Evolutionary conservation across 331 rosid genomes (phyloP), one percentile per base, ranked within the genome.

Genomic region (Rhamnella rubrinervis): DNA sequence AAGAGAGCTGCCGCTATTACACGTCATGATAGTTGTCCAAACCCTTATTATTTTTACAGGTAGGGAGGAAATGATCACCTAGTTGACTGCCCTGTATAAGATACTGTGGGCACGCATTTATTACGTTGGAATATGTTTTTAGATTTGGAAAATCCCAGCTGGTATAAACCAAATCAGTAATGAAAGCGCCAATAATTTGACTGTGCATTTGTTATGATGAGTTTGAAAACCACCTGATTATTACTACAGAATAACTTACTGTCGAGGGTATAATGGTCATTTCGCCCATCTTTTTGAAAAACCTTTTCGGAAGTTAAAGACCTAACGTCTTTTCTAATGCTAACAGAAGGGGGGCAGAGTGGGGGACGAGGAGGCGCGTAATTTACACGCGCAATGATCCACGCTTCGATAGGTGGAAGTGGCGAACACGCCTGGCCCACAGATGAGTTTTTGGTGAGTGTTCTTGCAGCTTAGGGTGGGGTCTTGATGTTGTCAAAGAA

Each of bases 1-100:
- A 57, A 23, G 26, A 70, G 77, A 46, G 59, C 79, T 63, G 82
- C 84, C 71, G 75, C 74, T 76, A 63, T 66, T 63, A 77, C 82
- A 80, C 82, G 78, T 83, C 83, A 82, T 51, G 78, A 38, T 74
- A 74, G 62, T 78, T 78, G 81, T 82, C 86, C 77, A 56, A 62
- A 74, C 25, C 37, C 47, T n/a, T 5, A 31, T 60, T 39, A 20
- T 44, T 8, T 44, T 44, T 44, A 9, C 11, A 44, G 49, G 14
- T 44, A 44, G 16, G 49, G 49, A 44, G 16, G 14, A 11, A 44
- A 9, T 11, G 49, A 11, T 44, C 49, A 11, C 14, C 14, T 44
- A 15, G 14, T 44, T 11, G 13, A 44, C 11, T 0, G 12, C 16
- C 11, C 49, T 9, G 49, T 44, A 1, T 8, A 44, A 44, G 15